Percentiles rank a stretch among this genome's conserved stretches.
Evolutionary conservation across 78 protist genomes (phyloP).

Genomic region (Protostelium mycophagum): DNA sequence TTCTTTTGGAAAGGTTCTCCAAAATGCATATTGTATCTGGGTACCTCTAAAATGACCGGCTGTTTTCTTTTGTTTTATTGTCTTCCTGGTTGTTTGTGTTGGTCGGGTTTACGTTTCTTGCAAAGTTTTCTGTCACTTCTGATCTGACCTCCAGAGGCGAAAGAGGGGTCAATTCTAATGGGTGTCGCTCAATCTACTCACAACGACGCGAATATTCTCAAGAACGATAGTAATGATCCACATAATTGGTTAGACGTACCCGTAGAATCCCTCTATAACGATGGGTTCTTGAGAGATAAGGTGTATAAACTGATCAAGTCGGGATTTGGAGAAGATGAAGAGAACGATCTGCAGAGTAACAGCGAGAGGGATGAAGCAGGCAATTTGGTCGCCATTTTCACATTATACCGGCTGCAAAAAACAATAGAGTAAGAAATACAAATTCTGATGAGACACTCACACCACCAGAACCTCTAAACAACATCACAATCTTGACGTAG

Average conservation of each 20-base stretch:
- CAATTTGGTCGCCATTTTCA: neutral
- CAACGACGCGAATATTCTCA: neutral
- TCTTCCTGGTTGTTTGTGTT: no score
- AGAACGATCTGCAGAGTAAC: neutral
- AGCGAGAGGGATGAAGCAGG: neutral
- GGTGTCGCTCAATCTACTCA: no score
- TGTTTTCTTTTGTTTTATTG: no score
- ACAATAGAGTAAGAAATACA: neutral
- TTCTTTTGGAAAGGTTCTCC: no score
- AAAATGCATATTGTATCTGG: no score
- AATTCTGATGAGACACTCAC: no score
- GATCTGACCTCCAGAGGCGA: no score
- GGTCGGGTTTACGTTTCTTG: no score
- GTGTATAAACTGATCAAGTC: neutral
- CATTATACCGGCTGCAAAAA: neutral
- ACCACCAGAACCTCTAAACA: neutral
- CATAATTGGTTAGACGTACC: neutral
- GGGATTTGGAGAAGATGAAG: neutral
- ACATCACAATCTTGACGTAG: neutral
- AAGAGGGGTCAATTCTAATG: no score
- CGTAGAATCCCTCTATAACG: neutral
- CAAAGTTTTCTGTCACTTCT: no score
- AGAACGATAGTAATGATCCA: neutral
- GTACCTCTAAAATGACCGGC: no score
- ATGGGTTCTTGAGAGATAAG: neutral